Conservation (phyloP, 2,329 filamentous ascomycete species). For the Botrytis byssoidea region DNA sequence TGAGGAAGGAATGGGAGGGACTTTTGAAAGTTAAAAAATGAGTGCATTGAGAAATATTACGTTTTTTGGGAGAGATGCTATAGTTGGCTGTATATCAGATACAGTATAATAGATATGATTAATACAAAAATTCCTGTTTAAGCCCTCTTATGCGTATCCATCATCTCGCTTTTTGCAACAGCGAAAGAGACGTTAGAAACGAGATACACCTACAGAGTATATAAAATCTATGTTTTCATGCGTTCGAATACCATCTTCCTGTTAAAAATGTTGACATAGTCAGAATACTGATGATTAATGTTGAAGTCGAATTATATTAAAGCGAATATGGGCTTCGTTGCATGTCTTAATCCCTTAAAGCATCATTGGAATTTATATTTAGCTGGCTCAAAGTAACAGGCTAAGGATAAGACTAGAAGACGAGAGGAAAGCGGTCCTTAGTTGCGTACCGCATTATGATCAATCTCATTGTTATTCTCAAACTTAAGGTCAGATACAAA, state of each 20-base stretch:
- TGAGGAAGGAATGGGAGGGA: slow-evolving; percentile 65
- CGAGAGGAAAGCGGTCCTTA: rapidly evolving
- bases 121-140: not conserved
- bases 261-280: not conserved
- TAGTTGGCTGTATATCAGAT: not conserved
- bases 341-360: not conserved
- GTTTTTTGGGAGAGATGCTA: not conserved
- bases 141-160: not conserved
- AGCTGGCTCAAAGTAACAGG: rapidly evolving
- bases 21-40: slow-evolving; percentile 31
- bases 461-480: not conserved
- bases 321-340: not conserved
- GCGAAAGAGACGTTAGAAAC: not conserved
- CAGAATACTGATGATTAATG: not conserved
- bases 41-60: not conserved
- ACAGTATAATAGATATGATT: not conserved
- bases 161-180: not conserved
- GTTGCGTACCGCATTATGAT: not conserved
- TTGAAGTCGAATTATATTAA: not conserved
- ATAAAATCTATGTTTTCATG: not conserved
- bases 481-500: not conserved
- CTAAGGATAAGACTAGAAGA: not conserved
- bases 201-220: not conserved
- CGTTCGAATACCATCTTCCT: not conserved
- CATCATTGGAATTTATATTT: not conserved